phyloP scores from a whole-genome alignment of 2,329 filamentous ascomycete genomes.

The Keithomyces neogunnii region DNA sequence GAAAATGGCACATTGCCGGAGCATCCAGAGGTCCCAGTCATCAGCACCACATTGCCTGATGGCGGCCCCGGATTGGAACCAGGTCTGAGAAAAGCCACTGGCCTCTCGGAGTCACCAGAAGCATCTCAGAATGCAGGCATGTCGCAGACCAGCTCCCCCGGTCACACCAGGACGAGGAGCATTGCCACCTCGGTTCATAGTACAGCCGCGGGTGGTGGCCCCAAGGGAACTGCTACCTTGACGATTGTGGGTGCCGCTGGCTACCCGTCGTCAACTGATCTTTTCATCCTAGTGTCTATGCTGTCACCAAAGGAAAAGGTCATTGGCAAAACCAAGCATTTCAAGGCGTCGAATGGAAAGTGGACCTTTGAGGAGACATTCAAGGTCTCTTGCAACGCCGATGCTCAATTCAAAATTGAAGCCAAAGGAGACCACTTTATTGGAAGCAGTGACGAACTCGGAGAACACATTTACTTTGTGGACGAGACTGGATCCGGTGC shows the following conservation, averaged over 20 bases:
- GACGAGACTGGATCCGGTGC: slow-evolving; percentile 62
- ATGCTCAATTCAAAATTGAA: slow-evolving; percentile 77
- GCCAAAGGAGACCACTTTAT: slow-evolving; percentile 83
- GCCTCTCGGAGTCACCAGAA: slow-evolving; percentile 24
- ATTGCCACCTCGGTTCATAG: slow-evolving; percentile 59
- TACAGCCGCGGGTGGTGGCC: slow-evolving; percentile 48
- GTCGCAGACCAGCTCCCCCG: slow-evolving; percentile 18
- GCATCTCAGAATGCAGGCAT: slow-evolving; percentile 14
- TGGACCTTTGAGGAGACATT: slow-evolving; percentile 72
- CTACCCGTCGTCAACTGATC: slow-evolving; percentile 66
- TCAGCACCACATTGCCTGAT: slow-evolving; percentile 18
- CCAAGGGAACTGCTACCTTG: slow-evolving; percentile 70
- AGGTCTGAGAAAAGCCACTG: slow-evolving; percentile 33
- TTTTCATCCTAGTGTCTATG: slow-evolving; percentile 69
- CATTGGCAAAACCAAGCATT: slow-evolving; percentile 85
- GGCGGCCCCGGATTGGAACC: slow-evolving; percentile 22
- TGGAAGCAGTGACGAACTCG: slow-evolving; percentile 73
- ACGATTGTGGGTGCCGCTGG: slow-evolving; percentile 70
- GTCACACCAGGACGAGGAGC: slow-evolving; percentile 47
- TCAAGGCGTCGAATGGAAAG: slow-evolving; percentile 61
- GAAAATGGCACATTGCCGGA: slow-evolving; percentile 41
- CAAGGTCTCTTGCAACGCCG: slow-evolving; percentile 68
- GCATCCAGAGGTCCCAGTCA: slow-evolving; percentile 30
- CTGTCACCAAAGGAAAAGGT: slow-evolving; percentile 63
- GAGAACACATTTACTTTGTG: slow-evolving; percentile 85